These are phyloP conservation scores for Mucor sp. DNA, from an alignment of 371 early-diverging fungal genomes.

Conservation along the genomic window DNA sequence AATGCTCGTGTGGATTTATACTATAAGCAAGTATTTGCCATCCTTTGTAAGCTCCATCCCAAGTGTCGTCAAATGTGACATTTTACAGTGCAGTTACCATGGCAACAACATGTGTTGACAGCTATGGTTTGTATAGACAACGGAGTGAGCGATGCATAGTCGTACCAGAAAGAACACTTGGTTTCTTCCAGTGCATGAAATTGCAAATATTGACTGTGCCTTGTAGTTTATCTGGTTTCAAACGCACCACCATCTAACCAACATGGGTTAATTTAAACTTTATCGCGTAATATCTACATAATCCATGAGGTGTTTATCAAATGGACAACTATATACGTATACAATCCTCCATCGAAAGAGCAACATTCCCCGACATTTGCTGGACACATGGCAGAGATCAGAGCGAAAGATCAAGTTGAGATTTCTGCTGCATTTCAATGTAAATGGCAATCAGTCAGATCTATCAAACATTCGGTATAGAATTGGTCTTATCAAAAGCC, in stretches of 20 bases:
- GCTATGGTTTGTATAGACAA: not conserved
- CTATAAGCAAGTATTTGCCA: too few relatives aligned
- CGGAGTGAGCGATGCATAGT: not conserved
- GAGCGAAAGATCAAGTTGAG: not conserved
- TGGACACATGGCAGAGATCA: too few relatives aligned
- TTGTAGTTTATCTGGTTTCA: not conserved
- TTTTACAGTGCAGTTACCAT: not conserved
- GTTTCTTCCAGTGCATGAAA: not conserved
- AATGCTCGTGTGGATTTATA: too few relatives aligned
- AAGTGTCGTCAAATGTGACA: not conserved
- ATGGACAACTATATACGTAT: not conserved
- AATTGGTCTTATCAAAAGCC: not conserved
- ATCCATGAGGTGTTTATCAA: not conserved
- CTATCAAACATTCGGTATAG: not conserved
- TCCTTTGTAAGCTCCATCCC: too few relatives aligned
- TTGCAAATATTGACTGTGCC: not conserved
- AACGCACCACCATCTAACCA: not conserved
- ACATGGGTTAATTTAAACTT: not conserved
- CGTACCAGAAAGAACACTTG: not conserved
- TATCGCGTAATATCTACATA: not conserved
- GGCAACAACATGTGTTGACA: not conserved
- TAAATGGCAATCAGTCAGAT: not conserved
- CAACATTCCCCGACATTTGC: too few relatives aligned
- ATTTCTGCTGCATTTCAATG: constrained; percentile 1
- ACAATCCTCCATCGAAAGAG: too few relatives aligned